Evolutionary conservation across 2,329 filamentous ascomycete genomes (phyloP), one percentile per base, ranked within the genome.

Genomic region (Pseudogymnoascus sp.): DNA sequence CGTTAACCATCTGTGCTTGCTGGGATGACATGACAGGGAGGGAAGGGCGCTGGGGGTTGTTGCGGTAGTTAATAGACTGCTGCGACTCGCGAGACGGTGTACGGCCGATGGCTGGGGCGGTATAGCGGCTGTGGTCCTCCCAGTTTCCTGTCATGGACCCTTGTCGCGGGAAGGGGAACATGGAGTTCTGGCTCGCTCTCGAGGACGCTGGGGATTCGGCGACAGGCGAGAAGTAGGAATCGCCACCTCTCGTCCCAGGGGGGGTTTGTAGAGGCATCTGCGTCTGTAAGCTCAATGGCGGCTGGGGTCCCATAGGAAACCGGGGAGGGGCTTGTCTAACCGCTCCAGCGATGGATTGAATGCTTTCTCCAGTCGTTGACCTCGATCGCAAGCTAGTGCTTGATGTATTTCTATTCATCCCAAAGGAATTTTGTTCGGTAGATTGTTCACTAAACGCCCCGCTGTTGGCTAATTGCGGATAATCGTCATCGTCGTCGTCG

Each of bases 151-250:
- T 83, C 1, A 90, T 87, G 1, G 87, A 88, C 10, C 81, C 82
- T 67, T 90, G 85, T 66, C 92, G 88, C 61, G 91, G 88, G 71
- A 96, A 96, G 1, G 87, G 85, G 70, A 92, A 96, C 72, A 92
- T 87, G 42, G 90, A 91, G 4, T 90, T 83, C 1, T 86, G 86
- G 73, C 89, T 93, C 7, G 89, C 88, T 60, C 90, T 83, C 23
- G 88, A 88, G 13, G 88, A 91, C 46, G 86, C 86, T 9, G 90
- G 90, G 0, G 90, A 91, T 62, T 97, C 93, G 35, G 82, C 83
- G 1, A 88, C 83, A 0, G 95, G 95, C 0, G 93, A 97, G 75
- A 99, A 99, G 76, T 97, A 97, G 3, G 93, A 97, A 64, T 92
- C 91, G 4, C 70, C 71, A 33, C 65, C 66, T 59, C 69, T 67